Conservation (phyloP, 768 basidiomycete genomes). For the Lactifluus rugatus region DNA sequence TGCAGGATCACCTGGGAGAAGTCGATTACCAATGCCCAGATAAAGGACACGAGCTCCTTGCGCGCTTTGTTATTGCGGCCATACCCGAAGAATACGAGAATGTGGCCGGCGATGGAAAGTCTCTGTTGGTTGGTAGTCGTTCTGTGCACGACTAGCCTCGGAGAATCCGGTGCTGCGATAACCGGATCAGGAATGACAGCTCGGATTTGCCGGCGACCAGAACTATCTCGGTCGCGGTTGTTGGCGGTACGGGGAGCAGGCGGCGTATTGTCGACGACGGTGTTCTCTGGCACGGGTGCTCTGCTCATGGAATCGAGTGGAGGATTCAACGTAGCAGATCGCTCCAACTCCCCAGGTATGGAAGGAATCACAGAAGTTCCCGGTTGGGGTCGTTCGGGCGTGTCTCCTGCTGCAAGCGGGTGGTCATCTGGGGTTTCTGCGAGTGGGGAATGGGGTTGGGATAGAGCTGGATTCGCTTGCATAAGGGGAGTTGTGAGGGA, state of each 20-base stretch:
- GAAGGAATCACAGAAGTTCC: not conserved
- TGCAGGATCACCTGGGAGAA: slow-evolving; percentile 39
- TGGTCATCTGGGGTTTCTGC: not conserved
- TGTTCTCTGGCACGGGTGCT: not conserved
- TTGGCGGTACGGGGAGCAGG: not conserved
- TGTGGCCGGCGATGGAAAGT: slow-evolving; percentile 12
- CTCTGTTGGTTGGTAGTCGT: not conserved
- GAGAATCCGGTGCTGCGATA: not conserved
- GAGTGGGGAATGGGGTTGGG: not conserved
- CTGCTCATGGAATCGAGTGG: slow-evolving; percentile 2
- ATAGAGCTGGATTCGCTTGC: not conserved
- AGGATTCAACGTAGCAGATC: not conserved
- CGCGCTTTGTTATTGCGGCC: slow-evolving; percentile 44
- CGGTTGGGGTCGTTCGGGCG: not conserved
- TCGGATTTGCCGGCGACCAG: not conserved
- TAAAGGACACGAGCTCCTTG: slow-evolving; percentile 42
- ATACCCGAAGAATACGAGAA: slow-evolving; percentile 40
- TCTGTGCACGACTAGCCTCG: not conserved
- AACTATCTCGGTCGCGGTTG: not conserved
- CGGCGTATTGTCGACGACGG: not conserved
- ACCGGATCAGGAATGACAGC: not conserved
- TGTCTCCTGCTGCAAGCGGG: not conserved
- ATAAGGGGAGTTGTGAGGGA: not conserved
- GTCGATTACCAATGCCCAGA: slow-evolving; percentile 43
- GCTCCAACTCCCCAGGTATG: not conserved